Conservation (phyloP, 169 alveolate genomes). For the Plasmodium adleri region DNA sequence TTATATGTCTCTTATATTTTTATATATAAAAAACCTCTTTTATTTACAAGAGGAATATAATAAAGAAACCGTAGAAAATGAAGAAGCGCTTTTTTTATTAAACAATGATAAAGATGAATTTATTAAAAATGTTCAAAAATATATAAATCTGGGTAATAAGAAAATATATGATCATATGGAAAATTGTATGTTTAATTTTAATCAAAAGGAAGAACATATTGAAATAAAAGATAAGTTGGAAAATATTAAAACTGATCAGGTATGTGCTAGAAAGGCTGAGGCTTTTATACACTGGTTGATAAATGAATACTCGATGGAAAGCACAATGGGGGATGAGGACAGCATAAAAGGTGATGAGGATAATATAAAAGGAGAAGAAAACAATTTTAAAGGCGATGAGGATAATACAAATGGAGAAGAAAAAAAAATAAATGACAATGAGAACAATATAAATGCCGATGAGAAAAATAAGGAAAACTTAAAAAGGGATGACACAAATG, state of each 20-base stretch:
- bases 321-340: background rate
- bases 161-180: constrained; percentile 12
- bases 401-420: background rate
- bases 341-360: background rate
- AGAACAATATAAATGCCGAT: background rate
- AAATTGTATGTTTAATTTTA: constrained; percentile 53
- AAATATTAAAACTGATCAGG: constrained; percentile 23
- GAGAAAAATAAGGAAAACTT: background rate
- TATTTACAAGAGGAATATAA: constrained; percentile 49
- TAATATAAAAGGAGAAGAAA: background rate
- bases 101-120: constrained; percentile 42
- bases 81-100: constrained; percentile 41
- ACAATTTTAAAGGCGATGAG: background rate
- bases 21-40: constrained; percentile 52
- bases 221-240: constrained; percentile 22
- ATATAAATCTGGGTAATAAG: constrained; percentile 16
- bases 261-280: constrained; percentile 36
- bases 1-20: constrained; percentile 60
- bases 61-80: constrained; percentile 33
- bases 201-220: background rate
- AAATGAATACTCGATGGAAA: constrained; percentile 26
- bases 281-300: constrained; percentile 73
- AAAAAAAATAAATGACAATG: background rate
- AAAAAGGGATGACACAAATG: background rate
- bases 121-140: constrained; percentile 38